These are phyloP conservation scores for Aspergillus caelatus DNA, from an alignment of 2,329 filamentous ascomycete species.

Conservation along the genomic window DNA sequence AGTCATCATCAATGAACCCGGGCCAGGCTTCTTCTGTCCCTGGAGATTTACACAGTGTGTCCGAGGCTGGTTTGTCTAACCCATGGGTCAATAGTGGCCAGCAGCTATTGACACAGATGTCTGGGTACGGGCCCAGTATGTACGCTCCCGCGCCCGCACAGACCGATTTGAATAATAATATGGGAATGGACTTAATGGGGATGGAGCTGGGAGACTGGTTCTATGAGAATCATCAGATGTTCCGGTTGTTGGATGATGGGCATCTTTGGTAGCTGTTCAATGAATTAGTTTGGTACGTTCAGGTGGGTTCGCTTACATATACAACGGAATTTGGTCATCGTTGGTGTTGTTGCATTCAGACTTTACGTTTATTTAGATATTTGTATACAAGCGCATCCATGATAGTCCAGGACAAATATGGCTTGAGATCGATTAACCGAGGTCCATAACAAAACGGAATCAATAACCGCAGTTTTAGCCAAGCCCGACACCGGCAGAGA, in stretches of 20 bases:
- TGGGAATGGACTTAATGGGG: not conserved
- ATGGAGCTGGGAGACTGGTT: constrained; percentile 2
- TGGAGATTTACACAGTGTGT: not conserved
- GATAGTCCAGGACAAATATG: not conserved
- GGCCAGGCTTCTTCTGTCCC: not conserved
- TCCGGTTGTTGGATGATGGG: not conserved
- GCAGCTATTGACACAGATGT: not conserved
- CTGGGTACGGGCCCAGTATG: not conserved
- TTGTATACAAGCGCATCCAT: not conserved
- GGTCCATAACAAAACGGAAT: not conserved
- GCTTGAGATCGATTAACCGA: not conserved
- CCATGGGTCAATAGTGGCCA: not conserved
- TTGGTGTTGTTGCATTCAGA: not conserved
- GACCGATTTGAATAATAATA: not conserved
- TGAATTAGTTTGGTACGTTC: not conserved
- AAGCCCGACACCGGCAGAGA: not conserved
- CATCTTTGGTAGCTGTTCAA: not conserved
- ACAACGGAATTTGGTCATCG: not conserved
- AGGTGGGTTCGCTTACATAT: not conserved
- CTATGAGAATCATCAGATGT: constrained; percentile 1
- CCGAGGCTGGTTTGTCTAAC: not conserved
- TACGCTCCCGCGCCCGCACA: not conserved
- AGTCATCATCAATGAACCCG: not conserved
- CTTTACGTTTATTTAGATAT: not conserved
- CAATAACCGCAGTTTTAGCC: not conserved